Base-by-base conservation (phyloP, 139 green algal species). In the Haematococcus sp. region DNA sequence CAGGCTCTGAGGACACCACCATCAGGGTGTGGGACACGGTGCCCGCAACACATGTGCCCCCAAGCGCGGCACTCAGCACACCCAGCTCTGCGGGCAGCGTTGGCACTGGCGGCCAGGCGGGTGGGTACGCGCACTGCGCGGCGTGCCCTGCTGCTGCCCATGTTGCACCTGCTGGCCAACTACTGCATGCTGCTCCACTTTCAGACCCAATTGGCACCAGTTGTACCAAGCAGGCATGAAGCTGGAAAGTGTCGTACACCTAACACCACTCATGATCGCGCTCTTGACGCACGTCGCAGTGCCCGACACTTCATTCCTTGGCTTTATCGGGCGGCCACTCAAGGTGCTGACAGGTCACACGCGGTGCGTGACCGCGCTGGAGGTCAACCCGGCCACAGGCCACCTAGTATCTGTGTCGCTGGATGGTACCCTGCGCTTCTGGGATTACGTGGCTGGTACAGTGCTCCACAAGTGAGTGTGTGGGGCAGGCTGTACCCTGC, bases 21-120 rank as follows among this genome's bases (percentile, higher is more conserved):
- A 79, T 88, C 49, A 60, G 76, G 11, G 67, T 91, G 71, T 91
- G 84, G 87, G 87, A 91, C 69, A 66, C 76, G 2, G 76, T 92
- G 55, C 81, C 81, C 3, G 52, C 69, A 19, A 46, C 68, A 51
- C 27, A 35, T 25, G 51, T 23, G n/a, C 25, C 11, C 9, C 9
- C 44, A 33, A 49, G 40, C 40, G 40, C 40, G 7, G 40, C 40
- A 49, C 40, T 49, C 7, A 11, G 13, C 22, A 25, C 52, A 60
- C 52, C 22, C 52, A 25, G 20, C 17, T 28, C 52, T 11, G 52
- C 52, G 54, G 54, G 23, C 54, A 61, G 22, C 15, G 23, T 9
- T 5, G 22, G 54, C 22, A 25, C 22, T 11, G 40, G 40, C 7
- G 11, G 40, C 40, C 40, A 16, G 33, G 13, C n/a, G 7, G 11